Evolutionary conservation across 1,139 yeast genomes (phyloP), one percentile per base, ranked within the genome.

Genomic region (Yamadazyma sp.): DNA sequence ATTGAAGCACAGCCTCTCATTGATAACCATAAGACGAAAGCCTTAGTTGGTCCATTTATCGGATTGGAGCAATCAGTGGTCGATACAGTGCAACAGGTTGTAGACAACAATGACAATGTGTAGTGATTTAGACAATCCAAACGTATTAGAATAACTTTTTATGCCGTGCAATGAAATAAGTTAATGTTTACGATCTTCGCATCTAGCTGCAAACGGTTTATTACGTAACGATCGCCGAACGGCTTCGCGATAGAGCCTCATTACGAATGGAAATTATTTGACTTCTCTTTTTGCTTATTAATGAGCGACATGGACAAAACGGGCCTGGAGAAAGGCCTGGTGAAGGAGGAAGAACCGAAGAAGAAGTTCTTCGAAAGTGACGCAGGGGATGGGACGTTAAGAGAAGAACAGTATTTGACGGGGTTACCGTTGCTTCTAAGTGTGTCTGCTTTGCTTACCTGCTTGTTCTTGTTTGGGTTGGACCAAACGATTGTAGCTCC

Each of bases 401-500:
- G 68, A 48, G 67, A 66, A 46, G 72, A 68, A 24, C 71, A 66
- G 38, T 63, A 65, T 39, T 50, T 69, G 18, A 56, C 54, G 6
- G 75, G 75, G 0, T 4, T 41, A 7, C 51, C 53, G 24, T 53
- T 69, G 31, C 33, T 42, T 2, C 29, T 59, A 8, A 66, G 74
- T 49, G 43, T 62, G 14, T 6, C 53, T 1, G 51, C 71, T 2
- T 39, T 61, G 4, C 56, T 61, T 35, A 45, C 61, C 32, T 63
- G 68, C 47, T 43, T 69, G 49, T 66, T 69, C 46, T 43, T 69
- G 15, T 61, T 62, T 27, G 70, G 72, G 4, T 59, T 69, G 43
- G 75, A 69, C 47, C 73, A 67, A 50, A 68, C 73, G 14, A 69
- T 69, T 34, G 65, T 69, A 33, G 58, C 62, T 10, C 64, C 73